Percentiles rank a stretch among this genome's conserved stretches.
These are phyloP conservation scores for Panicum hallii DNA, from an alignment of 202 grass and related monocot species.

Conservation along the genomic window DNA sequence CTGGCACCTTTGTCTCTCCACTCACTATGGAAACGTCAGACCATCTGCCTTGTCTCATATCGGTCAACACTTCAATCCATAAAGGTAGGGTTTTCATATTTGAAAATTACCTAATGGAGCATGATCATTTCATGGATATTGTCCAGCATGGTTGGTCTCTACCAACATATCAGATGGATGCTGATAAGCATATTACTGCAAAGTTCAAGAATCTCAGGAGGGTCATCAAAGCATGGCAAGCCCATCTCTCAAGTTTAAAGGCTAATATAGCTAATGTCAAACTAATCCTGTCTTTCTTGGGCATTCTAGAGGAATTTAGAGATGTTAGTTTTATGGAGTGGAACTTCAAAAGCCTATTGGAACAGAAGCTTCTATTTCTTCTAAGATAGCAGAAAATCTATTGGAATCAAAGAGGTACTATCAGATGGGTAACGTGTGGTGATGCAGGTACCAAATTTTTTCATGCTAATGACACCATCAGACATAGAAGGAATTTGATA, in stretches of 20 bases:
- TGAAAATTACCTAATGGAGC: not conserved
- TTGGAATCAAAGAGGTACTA: not conserved
- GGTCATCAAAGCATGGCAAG: not conserved
- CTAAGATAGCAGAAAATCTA: rapidly evolving
- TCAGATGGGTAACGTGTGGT: not conserved
- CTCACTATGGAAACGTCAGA: not conserved
- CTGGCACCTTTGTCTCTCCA: rapidly evolving
- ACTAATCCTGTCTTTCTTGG: rapidly evolving
- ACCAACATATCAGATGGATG: rapidly evolving
- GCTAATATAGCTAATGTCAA: not conserved
- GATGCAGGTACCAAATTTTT: not conserved
- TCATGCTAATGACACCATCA: too few species aligned
- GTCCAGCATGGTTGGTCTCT: not conserved
- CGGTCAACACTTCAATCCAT: rapidly evolving
- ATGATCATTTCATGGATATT: not conserved
- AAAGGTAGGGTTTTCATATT: rapidly evolving
- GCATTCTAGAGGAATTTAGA: not conserved
- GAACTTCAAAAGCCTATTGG: not conserved
- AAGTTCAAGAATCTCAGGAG: not conserved
- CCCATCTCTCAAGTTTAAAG: rapidly evolving
- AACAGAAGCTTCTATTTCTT: rapidly evolving
- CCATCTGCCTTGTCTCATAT: rapidly evolving
- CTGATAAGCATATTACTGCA: rapidly evolving
- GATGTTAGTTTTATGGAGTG: not conserved
- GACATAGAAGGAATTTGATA: not conserved